Base-by-base conservation (phyloP, 345 rosid species). In the Boechera divaricarpa region DNA sequence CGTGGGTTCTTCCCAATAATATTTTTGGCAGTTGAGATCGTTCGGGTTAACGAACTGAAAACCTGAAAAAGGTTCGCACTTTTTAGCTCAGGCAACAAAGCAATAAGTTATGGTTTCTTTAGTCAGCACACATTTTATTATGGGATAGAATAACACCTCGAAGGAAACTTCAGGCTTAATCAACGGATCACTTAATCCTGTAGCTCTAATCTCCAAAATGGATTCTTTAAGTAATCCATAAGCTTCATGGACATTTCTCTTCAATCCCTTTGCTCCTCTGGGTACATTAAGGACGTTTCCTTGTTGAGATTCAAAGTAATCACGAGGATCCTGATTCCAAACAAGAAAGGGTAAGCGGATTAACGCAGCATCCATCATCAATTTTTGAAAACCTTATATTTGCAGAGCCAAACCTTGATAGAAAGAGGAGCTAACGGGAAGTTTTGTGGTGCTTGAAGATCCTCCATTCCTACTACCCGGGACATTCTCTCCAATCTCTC, bases 261-360 rank as follows among this genome's bases (percentile, higher is more conserved):
- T 86, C 80, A 73, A 54, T 65, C 80, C 66, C 77, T 85, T 85
- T 61, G 64, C 75, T 69, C 84, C 82, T 53, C 71, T 63, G 11
- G 77, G 47, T 35, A 72, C 58, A 66, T 86, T 85, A 45, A 85
- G 72, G 10, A 91, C 86, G 74, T 78, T 88, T 67, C 78, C 95
- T 88, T 90, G 98, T 83, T 92, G 98, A 66, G 95, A 90, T 85
- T 94, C 97, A 77, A 94, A 94, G 83, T 94, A 94, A 62, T 94
- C 98, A 67, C 98, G 89, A 42, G 97, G 95, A 82, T 94, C 95
- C 98, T 92, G 82, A 76, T 80, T 81, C 78, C 67, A 67, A 67
- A 39, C 52, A 39, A 51, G 8, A 68, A 66, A 29, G 42, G 76
- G 67, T 41, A 64, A 63, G 21, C n/a, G 64, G 38, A 74, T 35